phyloP scores from a whole-genome alignment of 768 basidiomycete species.

The Zangia roseola region DNA sequence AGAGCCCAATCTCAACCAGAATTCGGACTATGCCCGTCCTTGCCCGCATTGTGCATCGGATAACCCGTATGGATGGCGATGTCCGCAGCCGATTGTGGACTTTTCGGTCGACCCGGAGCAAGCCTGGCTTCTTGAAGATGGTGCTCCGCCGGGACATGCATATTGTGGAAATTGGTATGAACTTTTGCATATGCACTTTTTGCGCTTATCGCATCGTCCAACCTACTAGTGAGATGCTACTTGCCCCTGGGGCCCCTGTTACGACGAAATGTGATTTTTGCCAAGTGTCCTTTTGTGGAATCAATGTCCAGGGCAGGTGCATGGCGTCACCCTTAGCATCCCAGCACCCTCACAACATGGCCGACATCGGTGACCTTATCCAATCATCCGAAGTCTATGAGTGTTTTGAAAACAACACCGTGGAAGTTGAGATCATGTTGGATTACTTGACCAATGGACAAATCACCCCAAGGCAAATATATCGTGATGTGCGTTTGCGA shows the following conservation, averaged over 20 bases:
- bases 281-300: constrained; percentile 79
- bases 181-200: not conserved
- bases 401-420: constrained; percentile 71
- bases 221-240: constrained; percentile 61
- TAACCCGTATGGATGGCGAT: constrained; percentile 77
- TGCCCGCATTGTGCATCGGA: constrained; percentile 74
- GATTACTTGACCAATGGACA: constrained; percentile 69
- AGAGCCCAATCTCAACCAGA: constrained; percentile 66
- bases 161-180: constrained; percentile 80
- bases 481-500: constrained; percentile 59
- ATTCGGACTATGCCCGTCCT: constrained; percentile 66
- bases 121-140: constrained; percentile 78
- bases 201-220: constrained; percentile 1
- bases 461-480: constrained; percentile 68
- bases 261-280: constrained; percentile 87
- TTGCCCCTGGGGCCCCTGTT: constrained; percentile 68
- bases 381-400: constrained; percentile 77
- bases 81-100: constrained; percentile 78
- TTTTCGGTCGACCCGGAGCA: constrained; percentile 64
- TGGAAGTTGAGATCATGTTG: constrained; percentile 82
- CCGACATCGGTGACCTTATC: constrained; percentile 71
- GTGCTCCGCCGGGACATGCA: constrained; percentile 74
- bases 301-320: constrained; percentile 74
- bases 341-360: constrained; percentile 70
- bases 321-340: constrained; percentile 51